Base-by-base conservation (phyloP, 176 grass and related monocot genomes). In the Stipa capillata region DNA sequence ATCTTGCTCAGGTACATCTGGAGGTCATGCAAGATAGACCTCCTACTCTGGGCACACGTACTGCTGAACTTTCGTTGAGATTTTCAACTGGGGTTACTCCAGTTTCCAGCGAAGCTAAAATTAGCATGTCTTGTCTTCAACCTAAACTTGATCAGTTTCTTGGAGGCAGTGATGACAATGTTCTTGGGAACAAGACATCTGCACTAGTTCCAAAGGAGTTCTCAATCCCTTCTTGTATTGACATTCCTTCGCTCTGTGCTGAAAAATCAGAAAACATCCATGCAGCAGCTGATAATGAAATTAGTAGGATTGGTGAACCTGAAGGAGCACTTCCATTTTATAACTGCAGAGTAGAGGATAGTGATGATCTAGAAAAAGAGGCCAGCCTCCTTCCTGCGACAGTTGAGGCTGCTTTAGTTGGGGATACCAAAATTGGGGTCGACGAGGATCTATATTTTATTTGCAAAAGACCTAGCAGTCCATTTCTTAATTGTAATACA, bases 1-100 rank as follows among this genome's bases (percentile, higher is more conserved):
- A 48, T 81, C 48, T 66, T 64, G n/a, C 57, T 74, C 79, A 90
- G 88, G 84, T 62, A 72, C 77, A 81, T 49, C 25, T 34, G 55
- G 21, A 63, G 45, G 56, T 77, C 77, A 85, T 20, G 13, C 76
- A 74, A 69, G 45, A 89, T 28, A 71, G 28, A 54, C 54, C 64
- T 76, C 25, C 32, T 45, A 74, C 24, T 69, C 21, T 36, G 0
- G 1, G 32, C 27, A 69, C 35, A 74, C 61, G 28, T 57, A 34
- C 10, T 33, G n/a, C 14, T 52, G 58, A 49, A 29, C 74, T 42
- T 41, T 85, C 65, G 72, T 63, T 55, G 21, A 20, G 47, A 36
- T 61, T 86, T 73, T 83, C 79, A 69, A 54, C 27, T 62, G 42
- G 27, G 41, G 11, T 31, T 79, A 49, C 69, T 65, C 20, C 73